These are phyloP conservation scores for Lachnellula hyalina DNA, from an alignment of 2,329 filamentous ascomycete genomes.

Conservation along the genomic window DNA sequence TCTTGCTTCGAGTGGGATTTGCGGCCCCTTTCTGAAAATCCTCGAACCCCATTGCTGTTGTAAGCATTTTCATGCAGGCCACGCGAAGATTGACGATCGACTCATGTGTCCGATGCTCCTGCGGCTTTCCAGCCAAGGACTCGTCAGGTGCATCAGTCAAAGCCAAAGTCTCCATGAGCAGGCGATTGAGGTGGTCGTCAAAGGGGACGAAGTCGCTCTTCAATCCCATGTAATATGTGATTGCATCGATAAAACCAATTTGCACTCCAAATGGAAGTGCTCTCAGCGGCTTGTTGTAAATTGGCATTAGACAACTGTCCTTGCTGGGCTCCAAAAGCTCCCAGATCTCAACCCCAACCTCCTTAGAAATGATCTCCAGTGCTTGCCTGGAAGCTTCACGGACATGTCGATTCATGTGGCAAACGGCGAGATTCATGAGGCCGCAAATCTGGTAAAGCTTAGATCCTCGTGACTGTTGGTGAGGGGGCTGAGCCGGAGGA, in stretches of 20 bases:
- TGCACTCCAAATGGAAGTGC: conserved; percentile 91
- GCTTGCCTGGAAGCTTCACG: conserved; percentile 79
- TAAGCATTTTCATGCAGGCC: conserved; percentile 87
- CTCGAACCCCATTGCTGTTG: conserved; percentile 87
- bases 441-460: conserved; percentile 73
- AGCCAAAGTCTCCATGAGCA: conserved; percentile 90
- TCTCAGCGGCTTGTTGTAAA: conserved; percentile 90
- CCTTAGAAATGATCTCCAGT: conserved; percentile 74
- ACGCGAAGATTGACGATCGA: conserved; percentile 88
- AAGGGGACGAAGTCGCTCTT: conserved; percentile 87
- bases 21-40: conserved; percentile 77
- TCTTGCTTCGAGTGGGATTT: conserved; percentile 61
- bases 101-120: conserved; percentile 92
- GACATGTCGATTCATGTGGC: conserved; percentile 94
- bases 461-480: conserved; percentile 53
- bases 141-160: conserved; percentile 94
- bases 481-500: conserved; percentile 49
- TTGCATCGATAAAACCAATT: conserved; percentile 96
- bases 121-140: conserved; percentile 82
- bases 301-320: conserved; percentile 80
- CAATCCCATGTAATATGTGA: conserved; percentile 88
- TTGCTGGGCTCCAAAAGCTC: conserved; percentile 87
- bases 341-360: conserved; percentile 72
- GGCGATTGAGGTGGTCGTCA: conserved; percentile 82
- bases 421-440: conserved; percentile 80